Conservation (phyloP, 805 yeast species). For the Candida sakaeoensis region DNA sequence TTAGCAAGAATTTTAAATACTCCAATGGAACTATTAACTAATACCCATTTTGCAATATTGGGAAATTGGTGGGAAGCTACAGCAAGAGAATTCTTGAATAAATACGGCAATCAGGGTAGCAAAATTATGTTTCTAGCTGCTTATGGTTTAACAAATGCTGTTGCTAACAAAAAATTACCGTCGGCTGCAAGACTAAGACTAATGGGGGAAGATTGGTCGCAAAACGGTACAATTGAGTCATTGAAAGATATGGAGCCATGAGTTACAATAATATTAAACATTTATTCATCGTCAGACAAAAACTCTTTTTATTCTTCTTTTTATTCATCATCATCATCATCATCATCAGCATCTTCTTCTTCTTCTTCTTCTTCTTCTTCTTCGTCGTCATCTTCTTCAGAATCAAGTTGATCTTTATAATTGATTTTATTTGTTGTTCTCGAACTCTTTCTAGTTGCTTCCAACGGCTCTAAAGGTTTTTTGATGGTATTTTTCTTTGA, state of each 20-base stretch:
- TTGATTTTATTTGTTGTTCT: slow-evolving; percentile 31
- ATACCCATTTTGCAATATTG: slow-evolving; percentile 67
- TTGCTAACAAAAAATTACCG: slow-evolving; percentile 52
- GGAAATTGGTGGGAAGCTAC: slow-evolving; percentile 93
- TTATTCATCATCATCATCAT: too few relatives aligned
- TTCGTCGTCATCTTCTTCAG: slow-evolving; percentile 9
- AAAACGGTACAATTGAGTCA: slow-evolving; percentile 42
- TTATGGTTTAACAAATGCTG: slow-evolving; percentile 50
- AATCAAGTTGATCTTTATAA: slow-evolving; percentile 24
- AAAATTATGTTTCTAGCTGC: slow-evolving; percentile 54
- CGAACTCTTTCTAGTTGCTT: slow-evolving; percentile 42
- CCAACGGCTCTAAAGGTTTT: slow-evolving; percentile 5
- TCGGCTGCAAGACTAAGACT: slow-evolving; percentile 77
- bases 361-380: too few relatives aligned
- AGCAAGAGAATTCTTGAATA: slow-evolving; percentile 49
- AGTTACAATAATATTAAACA: slow-evolving; percentile 10
- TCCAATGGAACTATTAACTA: slow-evolving; percentile 45
- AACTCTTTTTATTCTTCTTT: too few relatives aligned
- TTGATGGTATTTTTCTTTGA: slow-evolving; percentile 2
- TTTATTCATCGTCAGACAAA: slow-evolving; percentile 5
- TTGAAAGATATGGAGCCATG: slow-evolving; percentile 45
- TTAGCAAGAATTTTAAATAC: slow-evolving; percentile 69
- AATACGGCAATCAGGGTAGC: slow-evolving; percentile 65
- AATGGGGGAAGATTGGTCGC: slow-evolving; percentile 75
- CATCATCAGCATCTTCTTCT: too few relatives aligned